Evolutionary conservation across 768 basidiomycete species (phyloP), one percentile per base, ranked within the genome.

Genomic region (Rhizopogon rudus): DNA sequence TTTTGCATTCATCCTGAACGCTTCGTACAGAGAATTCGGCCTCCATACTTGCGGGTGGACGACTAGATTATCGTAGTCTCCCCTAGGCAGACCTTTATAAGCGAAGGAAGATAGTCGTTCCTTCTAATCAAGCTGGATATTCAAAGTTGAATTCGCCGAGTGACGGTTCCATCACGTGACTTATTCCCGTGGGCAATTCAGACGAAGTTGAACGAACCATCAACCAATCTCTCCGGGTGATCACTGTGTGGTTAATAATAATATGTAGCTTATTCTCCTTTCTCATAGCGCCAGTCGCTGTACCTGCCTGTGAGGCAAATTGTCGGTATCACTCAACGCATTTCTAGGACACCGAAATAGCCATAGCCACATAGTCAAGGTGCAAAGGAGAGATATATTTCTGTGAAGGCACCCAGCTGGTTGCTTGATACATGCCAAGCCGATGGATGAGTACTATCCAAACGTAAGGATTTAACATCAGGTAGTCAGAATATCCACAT

Each of bases 231-330:
- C 61, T 33, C 52, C 42, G 51, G 53, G 53, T 56, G 59, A 57
- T 4, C 31, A 56, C 16, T 22, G 39, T 22, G 25, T 25, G 25
- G 25, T 20, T 6, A 10, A 56, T 25, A 25, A 25, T 25, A 25
- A 14, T 7, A 70, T 67, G 68, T 40, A 68, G 20, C 59, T 43
- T n/a, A 57, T 44, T 44, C 42, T 59, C 67, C 31, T 40, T 72
- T 33, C 48, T 72, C 52, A 39, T 64, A 17, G 60, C 68, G 61
- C 73, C 77, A 44, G 63, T 69, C 62, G 63, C 73, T 41, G 76
- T 80, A 55, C 61, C 64, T 39, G 82, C 83, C 29, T 91, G 88
- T 65, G 88, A 91, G 74, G 84, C 22, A 80, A 82, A 31, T 84
- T 54, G 67, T 70, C 14, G 76, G 69, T n/a, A 79, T 83, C 59